Percentiles rank a stretch among this genome's conserved stretches.
phyloP scores from a whole-genome alignment of 2,329 filamentous ascomycete genomes.

The Dissoconium aciculare region DNA sequence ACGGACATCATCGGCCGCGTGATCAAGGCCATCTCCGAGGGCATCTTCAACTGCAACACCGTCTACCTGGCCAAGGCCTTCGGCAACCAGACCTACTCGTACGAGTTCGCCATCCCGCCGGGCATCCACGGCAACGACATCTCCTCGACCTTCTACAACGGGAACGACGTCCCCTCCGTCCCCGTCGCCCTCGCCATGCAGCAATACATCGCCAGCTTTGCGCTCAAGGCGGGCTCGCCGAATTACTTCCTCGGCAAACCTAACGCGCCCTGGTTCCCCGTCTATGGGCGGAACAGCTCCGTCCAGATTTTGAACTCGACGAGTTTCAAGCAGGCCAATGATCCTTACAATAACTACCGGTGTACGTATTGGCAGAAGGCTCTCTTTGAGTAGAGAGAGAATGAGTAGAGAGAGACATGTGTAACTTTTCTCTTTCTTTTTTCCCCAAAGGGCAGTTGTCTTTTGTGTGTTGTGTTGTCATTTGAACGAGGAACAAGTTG shows the following conservation, averaged over 20 bases:
- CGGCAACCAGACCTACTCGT: constrained; percentile 34
- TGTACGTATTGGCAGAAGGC: constrained; percentile 39
- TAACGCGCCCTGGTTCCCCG: constrained; percentile 26
- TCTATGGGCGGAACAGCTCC: constrained; percentile 29
- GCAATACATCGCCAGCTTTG: constrained; percentile 32
- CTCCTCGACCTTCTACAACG: constrained; percentile 38
- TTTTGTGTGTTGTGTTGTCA: no score
- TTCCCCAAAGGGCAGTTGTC: no score
- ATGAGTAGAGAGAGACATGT: no score
- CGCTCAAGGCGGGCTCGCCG: constrained; percentile 24
- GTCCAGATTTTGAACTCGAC: constrained; percentile 30
- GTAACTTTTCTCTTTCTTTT: no score
- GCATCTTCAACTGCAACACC: constrained; percentile 37
- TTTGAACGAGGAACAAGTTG: no score
- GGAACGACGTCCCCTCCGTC: constrained; percentile 7
- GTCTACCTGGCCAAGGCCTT: constrained; percentile 35
- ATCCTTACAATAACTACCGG: constrained; percentile 31
- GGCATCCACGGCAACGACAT: constrained; percentile 40
- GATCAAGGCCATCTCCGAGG: constrained; percentile 30
- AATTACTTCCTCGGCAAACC: no score
- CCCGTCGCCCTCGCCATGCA: constrained; percentile 30
- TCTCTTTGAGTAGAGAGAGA: constrained; percentile 17
- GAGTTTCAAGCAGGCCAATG: constrained; percentile 27
- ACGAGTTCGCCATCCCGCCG: constrained; percentile 39
- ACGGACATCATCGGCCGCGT: constrained; percentile 30